Evolutionary conservation across 768 basidiomycete genomes (phyloP), one percentile per base, ranked within the genome.

Genomic region (Dentipellis sp.): DNA sequence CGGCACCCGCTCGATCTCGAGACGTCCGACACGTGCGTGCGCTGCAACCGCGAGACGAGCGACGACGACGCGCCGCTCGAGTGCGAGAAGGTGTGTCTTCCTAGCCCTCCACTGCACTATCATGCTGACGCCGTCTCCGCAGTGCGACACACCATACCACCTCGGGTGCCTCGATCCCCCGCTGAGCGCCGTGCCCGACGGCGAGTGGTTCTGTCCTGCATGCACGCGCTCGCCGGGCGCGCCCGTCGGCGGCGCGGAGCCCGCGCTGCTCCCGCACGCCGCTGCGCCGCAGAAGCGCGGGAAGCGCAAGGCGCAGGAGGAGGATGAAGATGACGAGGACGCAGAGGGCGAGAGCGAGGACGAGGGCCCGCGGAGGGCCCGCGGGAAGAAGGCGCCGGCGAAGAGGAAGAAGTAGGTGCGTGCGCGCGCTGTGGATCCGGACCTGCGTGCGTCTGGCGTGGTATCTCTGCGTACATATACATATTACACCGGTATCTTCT

Each of bases 91-190:
- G 92, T 88, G 54, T 46, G 66, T 55, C 34, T 36, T 49, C 37
- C 14, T 48, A 49, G 56, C 23, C 35, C 52, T 23, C 3, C 49
- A 52, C 48, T 40, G 42, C 22, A 49, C 19, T 50, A 53, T 59
- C 45, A 62, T 55, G 21, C 46, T 48, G 21, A 35, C 37, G 10
- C 55, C 56, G 3, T 36, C 10, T 19, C 16, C n/a, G 10, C 59
- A 95, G 89, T 98, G 94, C 66, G 94, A 98, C 66, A 76, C 79
- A 45, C 90, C 92, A 1, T 95, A 87, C 68, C 94, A 97, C 68
- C 74, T 89, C 12, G 75, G 75, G 11, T 98, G 94, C 68, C 79
- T 94, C 47, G 72, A 75, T 45, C 92, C 93, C 16, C 91, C 93
- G 2, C 71, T 98, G 48, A 67, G 72, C 14, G 81, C 76, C 4